Base-by-base conservation (phyloP, 768 basidiomycete genomes). In the Pulveroboletus sp. region DNA sequence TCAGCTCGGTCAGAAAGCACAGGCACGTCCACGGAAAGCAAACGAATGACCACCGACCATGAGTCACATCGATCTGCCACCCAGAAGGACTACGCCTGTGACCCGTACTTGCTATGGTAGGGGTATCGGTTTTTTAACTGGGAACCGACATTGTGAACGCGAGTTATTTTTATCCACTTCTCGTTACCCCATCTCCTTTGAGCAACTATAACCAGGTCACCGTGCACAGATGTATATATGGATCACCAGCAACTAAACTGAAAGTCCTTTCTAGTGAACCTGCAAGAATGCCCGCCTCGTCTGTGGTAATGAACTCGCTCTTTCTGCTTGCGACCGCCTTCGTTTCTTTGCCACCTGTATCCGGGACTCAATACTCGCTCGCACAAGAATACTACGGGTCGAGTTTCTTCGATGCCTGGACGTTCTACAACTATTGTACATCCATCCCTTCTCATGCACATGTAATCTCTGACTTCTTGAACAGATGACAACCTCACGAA, bases 401-500 rank as follows among this genome's bases (percentile, higher is more conserved):
- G n/a, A 72, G 62, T 6, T 87, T 88, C 64, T 87, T 87, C 53
- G 68, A 87, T 45, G 75, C 73, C 11, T 87, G 85, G 85, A 67
- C 70, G n/a, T 86, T 81, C 60, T 87, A 80, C 51, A 71, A 77
- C 40, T 53, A 78, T 51, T 78, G 83, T 80, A 52, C 49, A 77
- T 69, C 21, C 32, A 14, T 21, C 23, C 47, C 4, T n/a, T 10
- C 29, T 48, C 33, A 24, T n/a, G 2, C 13, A 9, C 20, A 17
- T 32, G 21, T 27, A 17, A 32, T 40, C 34, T 45, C 43, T 19
- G 24, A 54, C 37, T 27, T 1, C 9, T 21, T 31, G 39, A 10
- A 31, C 52, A 87, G 82, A 72, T 49, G 87, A 89, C 63, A 84
- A 87, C 55, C 68, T 86, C 4, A 87, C 85, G 16, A 82, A 82